Evolutionary conservation across 805 yeast genomes (phyloP), one percentile per base, ranked within the genome.

Genomic region (Candida sonorensis): DNA sequence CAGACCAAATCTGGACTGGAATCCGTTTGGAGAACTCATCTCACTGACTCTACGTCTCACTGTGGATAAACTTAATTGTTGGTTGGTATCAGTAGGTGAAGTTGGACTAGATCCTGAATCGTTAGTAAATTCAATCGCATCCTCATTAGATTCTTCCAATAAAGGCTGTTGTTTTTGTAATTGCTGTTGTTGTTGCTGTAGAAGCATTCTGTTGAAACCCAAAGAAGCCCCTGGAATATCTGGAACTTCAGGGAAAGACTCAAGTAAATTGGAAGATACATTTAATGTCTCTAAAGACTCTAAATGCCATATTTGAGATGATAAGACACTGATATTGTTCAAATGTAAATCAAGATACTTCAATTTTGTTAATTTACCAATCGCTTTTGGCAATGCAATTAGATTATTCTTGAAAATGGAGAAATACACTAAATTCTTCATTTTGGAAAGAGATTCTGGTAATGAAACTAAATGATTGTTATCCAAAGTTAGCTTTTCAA

Each of bases 391-490:
- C 10, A 92, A 49, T 2, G 67, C 55, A 34, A 80, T 81, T 36
- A 92, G 59, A 44, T 83, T 82, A 51, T 92, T 92, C 33, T 77
- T 75, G 33, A 74, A 77, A 2, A 78, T 66, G 3, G 95, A 83
- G 23, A 92, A 61, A 38, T 73, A 74, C 2, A 74, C 69, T 46
- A 92, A 62, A 36, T 67, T 73, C 17, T 62, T 57, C 45, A 90
- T 66, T 3, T 57, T 50, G 2, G 79, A 75, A 17, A 92, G 68
- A 31, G 77, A 80, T 1, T 69, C 64, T 0, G 97, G 96, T 14
- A 92, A 57, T 11, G 75, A 67, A 7, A 82, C 82, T 43, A 92
- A 64, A 50, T 83, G 92, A 50, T 92, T 92, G 45, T 79, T 76
- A 56, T 86, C 92, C 40, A 92, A 58, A 18, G 75, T 76, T 41